Percentiles rank a stretch among this genome's conserved stretches.
Conservation (phyloP, 768 basidiomycete genomes). For the Sporobolomyces pararoseus region DNA sequence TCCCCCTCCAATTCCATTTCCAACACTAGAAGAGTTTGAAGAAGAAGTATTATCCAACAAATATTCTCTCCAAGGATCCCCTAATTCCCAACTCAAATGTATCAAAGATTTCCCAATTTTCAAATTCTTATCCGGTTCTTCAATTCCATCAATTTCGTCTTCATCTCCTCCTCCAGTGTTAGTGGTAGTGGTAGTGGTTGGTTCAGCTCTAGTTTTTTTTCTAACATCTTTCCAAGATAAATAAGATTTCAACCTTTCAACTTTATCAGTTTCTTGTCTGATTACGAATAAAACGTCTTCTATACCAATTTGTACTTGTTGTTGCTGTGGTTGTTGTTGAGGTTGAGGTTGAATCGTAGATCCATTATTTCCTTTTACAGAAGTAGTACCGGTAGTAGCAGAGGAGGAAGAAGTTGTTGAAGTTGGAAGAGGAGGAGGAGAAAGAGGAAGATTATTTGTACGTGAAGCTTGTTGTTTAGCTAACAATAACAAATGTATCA, state of each 20-base stretch:
- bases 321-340: not conserved
- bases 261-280: constrained; percentile 86
- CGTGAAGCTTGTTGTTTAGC: no score
- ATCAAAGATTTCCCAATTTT: constrained; percentile 91
- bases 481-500: no score
- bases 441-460: constrained; percentile 49
- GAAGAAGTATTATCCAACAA: no score
- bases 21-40: constrained; percentile 81
- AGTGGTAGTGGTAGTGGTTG: no score
- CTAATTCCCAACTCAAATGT: constrained; percentile 93
- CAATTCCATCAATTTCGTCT: constrained; percentile 64
- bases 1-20: no score
- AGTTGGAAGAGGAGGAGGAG: not conserved
- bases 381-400: not conserved
- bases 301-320: constrained; percentile 55
- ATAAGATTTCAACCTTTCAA: constrained; percentile 86
- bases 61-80: constrained; percentile 63
- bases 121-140: constrained; percentile 61
- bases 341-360: not conserved
- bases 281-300: constrained; percentile 97
- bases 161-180: constrained; percentile 49
- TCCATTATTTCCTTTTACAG: constrained; percentile 51
- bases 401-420: not conserved
- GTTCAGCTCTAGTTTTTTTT: constrained; percentile 72
- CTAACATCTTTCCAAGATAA: constrained; percentile 96